Evolutionary conservation across 257 asterid genomes (phyloP).

Genomic region (Cinchona pubescens): DNA sequence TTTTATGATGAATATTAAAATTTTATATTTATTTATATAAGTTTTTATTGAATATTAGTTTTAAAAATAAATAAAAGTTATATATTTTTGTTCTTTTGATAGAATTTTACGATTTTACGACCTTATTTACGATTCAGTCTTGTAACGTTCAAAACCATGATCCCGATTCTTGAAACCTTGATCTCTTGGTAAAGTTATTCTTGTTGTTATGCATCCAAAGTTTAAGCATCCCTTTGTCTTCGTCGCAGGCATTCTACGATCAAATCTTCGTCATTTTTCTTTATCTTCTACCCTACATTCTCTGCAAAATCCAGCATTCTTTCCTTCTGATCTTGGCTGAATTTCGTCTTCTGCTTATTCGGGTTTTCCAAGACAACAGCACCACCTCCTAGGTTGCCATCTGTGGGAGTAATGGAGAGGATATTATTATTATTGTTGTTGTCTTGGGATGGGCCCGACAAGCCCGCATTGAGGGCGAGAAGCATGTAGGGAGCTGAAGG

Average conservation of each 20-base stretch:
- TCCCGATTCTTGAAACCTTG: too few species aligned
- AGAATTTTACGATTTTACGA: too few species aligned
- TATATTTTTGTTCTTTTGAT: too few species aligned
- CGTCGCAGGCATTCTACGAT: conserved; percentile 51
- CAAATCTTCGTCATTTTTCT: conserved; percentile 61
- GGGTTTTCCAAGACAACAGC: conserved; percentile 15
- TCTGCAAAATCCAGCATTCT: conserved; percentile 77
- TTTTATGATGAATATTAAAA: too few species aligned
- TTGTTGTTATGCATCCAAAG: too few species aligned
- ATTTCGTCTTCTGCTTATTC: conserved; percentile 60
- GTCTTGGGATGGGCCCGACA: conserved; percentile 42
- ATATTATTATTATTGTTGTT: too few species aligned
- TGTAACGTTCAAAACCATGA: too few species aligned
- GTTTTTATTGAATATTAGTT: too few species aligned
- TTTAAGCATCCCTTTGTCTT: conserved; percentile 65
- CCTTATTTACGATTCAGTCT: too few species aligned
- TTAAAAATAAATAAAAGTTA: too few species aligned
- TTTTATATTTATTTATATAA: too few species aligned
- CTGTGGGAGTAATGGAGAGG: conserved; percentile 27
- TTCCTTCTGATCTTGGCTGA: conserved; percentile 60
- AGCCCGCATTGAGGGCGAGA: conserved; percentile 65
- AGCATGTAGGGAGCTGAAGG: conserved; percentile 92
- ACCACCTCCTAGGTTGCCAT: conserved; percentile 18
- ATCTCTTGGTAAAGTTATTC: conserved; percentile 54
- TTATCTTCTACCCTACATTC: conserved; percentile 71